Evolutionary conservation across 768 basidiomycete genomes (phyloP).

Genomic region (Hortiboletus campestris): DNA sequence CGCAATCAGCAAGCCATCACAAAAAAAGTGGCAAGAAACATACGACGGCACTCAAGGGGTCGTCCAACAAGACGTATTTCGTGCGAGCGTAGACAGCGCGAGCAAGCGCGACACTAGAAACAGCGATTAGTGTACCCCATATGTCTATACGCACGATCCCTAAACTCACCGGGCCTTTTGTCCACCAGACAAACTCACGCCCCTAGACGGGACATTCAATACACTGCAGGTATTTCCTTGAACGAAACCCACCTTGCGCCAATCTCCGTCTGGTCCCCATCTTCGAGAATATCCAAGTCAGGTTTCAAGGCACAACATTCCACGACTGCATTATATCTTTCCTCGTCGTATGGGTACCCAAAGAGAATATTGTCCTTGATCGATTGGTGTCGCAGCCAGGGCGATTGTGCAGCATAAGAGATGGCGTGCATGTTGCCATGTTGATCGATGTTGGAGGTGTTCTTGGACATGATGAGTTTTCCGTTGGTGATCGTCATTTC

Average conservation of each 20-base stretch:
- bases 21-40: conserved; percentile 22
- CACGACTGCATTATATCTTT: conserved; percentile 72
- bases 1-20: background rate
- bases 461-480: conserved; percentile 43
- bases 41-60: conserved; percentile 81
- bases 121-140: background rate
- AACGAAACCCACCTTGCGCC: conserved; percentile 51
- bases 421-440: conserved; percentile 60
- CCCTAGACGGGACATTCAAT: conserved; percentile 35
- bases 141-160: background rate
- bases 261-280: conserved; percentile 85
- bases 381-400: conserved; percentile 68
- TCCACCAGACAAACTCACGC: conserved; percentile 76
- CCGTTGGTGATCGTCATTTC: conserved; percentile 39
- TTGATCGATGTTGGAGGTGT: conserved; percentile 53
- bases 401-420: conserved; percentile 72
- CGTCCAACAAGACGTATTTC: conserved; percentile 72
- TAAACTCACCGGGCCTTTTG: conserved; percentile 68
- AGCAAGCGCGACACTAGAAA: conserved; percentile 70
- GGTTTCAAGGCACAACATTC: conserved; percentile 80
- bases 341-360: conserved; percentile 65
- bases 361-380: conserved; percentile 84
- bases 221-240: background rate
- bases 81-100: conserved; percentile 77
- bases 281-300: conserved; percentile 81